These are phyloP conservation scores for Sisymbrium irio DNA, from an alignment of 345 rosid genomes.

Conservation along the genomic window DNA sequence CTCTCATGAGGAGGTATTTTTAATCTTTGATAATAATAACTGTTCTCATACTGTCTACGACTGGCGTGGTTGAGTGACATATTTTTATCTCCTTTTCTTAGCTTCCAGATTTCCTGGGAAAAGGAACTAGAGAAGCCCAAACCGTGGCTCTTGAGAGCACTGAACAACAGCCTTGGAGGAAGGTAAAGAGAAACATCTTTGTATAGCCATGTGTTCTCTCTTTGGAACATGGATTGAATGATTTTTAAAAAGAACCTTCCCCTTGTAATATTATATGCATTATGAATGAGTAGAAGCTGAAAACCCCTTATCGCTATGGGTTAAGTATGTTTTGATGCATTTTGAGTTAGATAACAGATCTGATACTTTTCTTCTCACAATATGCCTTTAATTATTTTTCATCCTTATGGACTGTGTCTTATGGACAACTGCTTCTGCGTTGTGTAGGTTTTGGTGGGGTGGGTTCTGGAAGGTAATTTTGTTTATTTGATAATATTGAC, in stretches of 20 bases:
- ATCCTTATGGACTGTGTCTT: conserved; percentile 14
- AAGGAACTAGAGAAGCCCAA: conserved; percentile 68
- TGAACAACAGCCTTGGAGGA: conserved; percentile 83
- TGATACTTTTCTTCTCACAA: no score
- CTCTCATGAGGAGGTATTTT: conserved; percentile 59
- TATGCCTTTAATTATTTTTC: neutral
- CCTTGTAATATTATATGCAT: neutral
- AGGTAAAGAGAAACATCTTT: conserved; percentile 46
- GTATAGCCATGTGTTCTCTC: conserved; percentile 4
- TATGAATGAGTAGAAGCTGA: conserved; percentile 10
- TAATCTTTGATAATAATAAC: conserved; percentile 8
- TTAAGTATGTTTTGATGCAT: conserved; percentile 16
- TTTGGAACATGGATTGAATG: neutral
- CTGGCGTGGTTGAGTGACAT: conserved; percentile 20
- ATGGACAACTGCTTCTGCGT: conserved; percentile 20
- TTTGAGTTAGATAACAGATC: no score
- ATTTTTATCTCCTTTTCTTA: conserved; percentile 37
- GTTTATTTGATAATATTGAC: conserved; percentile 5
- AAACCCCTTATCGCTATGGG: neutral
- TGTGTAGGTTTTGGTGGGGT: conserved; percentile 95
- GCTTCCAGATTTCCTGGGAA: conserved; percentile 86
- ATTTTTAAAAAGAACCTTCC: neutral
- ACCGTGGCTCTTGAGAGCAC: conserved; percentile 93
- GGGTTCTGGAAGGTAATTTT: conserved; percentile 96
- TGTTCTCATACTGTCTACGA: conserved; percentile 20